phyloP scores from a whole-genome alignment of 371 early-diverging fungal species.

The Gilbertella persicaria region DNA sequence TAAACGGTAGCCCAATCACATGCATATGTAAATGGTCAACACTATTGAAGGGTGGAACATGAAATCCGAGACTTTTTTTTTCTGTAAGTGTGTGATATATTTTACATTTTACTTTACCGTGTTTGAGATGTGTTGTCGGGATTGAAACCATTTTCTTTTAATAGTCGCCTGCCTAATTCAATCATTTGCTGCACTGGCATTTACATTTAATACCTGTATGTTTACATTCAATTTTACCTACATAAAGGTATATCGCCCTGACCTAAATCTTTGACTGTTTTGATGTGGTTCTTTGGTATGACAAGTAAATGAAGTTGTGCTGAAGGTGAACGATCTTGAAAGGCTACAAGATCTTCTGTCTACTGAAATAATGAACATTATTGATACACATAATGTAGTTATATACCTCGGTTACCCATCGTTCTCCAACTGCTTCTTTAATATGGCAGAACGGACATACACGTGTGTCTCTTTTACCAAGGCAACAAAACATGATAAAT shows the following conservation, averaged over 20 bases:
- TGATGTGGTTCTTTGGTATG: slow-evolving; percentile 55
- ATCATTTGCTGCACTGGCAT: slow-evolving; percentile 46
- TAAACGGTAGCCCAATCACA: slow-evolving; percentile 56
- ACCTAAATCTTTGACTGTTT: slow-evolving; percentile 35
- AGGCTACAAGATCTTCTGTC: slow-evolving; percentile 56
- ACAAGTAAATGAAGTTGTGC: slow-evolving; percentile 55
- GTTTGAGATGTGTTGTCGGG: slow-evolving; percentile 24
- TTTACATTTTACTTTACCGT: slow-evolving; percentile 9
- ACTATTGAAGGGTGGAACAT: slow-evolving; percentile 68
- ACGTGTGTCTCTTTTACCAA: not conserved
- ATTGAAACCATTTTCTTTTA: slow-evolving; percentile 42
- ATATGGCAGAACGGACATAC: slow-evolving; percentile 22
- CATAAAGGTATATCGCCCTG: slow-evolving; percentile 50
- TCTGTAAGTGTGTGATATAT: too few relatives aligned
- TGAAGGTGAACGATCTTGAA: slow-evolving; percentile 62
- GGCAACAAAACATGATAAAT: slow-evolving; percentile 9
- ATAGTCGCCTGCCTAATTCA: slow-evolving; percentile 33
- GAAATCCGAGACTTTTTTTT: slow-evolving; percentile 57
- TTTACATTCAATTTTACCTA: slow-evolving; percentile 37
- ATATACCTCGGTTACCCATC: slow-evolving; percentile 16
- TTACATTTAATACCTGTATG: not conserved
- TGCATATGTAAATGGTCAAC: slow-evolving; percentile 66
- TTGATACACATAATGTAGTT: too few relatives aligned
- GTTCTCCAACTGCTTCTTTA: slow-evolving; percentile 4
- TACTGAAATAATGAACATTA: slow-evolving; percentile 7